Base-by-base conservation (phyloP, 176 grass and related monocot species). In the Olyra latifolia region DNA sequence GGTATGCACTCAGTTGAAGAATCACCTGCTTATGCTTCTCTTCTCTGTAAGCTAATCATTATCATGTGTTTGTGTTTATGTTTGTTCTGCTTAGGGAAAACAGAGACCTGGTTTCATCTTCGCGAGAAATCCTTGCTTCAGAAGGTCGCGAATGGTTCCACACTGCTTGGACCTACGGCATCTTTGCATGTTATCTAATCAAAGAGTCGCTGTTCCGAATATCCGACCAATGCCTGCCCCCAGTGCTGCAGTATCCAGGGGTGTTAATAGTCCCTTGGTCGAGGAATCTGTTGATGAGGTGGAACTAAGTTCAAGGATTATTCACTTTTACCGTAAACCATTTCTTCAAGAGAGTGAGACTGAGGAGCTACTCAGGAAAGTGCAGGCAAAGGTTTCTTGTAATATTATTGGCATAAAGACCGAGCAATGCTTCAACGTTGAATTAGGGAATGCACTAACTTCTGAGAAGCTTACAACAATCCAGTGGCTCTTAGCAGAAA, bases 401-500 rank as follows among this genome's bases (percentile, higher is more conserved):
- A 79, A 90, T 83, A 73, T 97, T 59, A 48, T 85, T 48, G 61
- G 78, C 40, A 92, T 97, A 66, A 79, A 82, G 79, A 87, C 86
- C 0, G 90, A 93, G 67, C 90, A 89, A 47, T 97, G 93, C 62
- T 93, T 97, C 80, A 93, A 97, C 42, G 60, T 97, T 43, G 75
- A 91, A 22, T 62, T 91, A 61, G 64, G 64, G 28, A 66, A 29
- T 69, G 16, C 62, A 30, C 38, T 93, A 22, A 62, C 86, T 28
- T 14, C 61, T 20, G 86, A 87, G 39, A 91, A 97, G 79, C 83
- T 93, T 56, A 56, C 81, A 77, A 80, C 63, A 30, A 86, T 97
- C 71, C 55, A 84, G 11, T 97, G 93, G 93, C 86, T 97, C 85
- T 69, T 97, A 69, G 82, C 82, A n/a, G 93, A 97, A 82, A 97